Evolutionary conservation across 2,329 filamentous ascomycete genomes (phyloP).

Genomic region (Microsporum audouinii): DNA sequence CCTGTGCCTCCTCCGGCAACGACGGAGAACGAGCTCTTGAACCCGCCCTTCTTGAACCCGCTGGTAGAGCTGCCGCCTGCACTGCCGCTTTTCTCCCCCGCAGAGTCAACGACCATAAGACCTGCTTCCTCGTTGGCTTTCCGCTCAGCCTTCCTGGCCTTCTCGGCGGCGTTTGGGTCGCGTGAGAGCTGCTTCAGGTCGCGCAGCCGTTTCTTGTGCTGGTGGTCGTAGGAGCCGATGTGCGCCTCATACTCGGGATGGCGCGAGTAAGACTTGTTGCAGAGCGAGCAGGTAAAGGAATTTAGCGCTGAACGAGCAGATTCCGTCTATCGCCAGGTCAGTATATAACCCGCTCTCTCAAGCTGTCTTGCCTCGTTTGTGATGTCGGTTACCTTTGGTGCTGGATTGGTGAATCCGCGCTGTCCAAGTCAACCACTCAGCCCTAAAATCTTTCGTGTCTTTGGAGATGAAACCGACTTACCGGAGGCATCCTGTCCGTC

Average conservation of each 20-base stretch:
- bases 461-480: background rate
- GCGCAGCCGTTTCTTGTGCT: slow-evolving; percentile 62
- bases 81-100: slow-evolving; percentile 19
- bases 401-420: slow-evolving; percentile 39
- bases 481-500: background rate
- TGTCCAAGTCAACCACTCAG: slow-evolving; percentile 16
- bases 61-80: slow-evolving; percentile 29
- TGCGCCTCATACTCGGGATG: slow-evolving; percentile 96
- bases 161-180: slow-evolving; percentile 34
- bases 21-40: slow-evolving; percentile 62
- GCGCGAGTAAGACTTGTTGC: slow-evolving; percentile 85
- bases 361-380: background rate
- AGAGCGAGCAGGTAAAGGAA: slow-evolving; percentile 75
- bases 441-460: background rate
- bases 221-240: slow-evolving; percentile 87
- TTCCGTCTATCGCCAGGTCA: slow-evolving; percentile 35
- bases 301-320: slow-evolving; percentile 64
- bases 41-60: slow-evolving; percentile 68
- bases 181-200: slow-evolving; percentile 38
- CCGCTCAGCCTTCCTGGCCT: slow-evolving; percentile 32
- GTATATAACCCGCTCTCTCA: background rate
- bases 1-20: slow-evolving; percentile 31
- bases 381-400: slow-evolving; percentile 30
- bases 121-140: slow-evolving; percentile 35
- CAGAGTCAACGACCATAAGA: slow-evolving; percentile 27